Base-by-base conservation (phyloP, 164 flowering plant genomes). In the Brasenia schreberi region DNA sequence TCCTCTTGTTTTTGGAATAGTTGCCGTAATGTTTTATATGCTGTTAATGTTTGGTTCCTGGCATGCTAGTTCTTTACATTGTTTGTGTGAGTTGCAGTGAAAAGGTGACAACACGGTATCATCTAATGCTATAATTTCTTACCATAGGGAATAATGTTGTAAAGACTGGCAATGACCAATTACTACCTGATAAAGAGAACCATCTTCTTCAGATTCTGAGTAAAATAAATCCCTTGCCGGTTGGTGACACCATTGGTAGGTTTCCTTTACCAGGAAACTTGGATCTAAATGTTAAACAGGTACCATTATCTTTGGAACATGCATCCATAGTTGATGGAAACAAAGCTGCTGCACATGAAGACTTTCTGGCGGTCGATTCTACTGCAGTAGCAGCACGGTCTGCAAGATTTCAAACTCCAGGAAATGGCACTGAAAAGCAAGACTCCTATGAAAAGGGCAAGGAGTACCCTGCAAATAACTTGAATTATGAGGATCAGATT, bases 161-260 rank as follows among this genome's bases (percentile, higher is more conserved):
- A 17, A 77, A 65, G 67, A 73, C 65, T 59, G 18, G 66, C 18
- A 75, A 68, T 70, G 44, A 59, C 68, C 61, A 80, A 27, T 62
- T 80, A 0, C 43, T 77, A 11, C 83, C 85, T 64, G 85, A 81
- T 11, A 86, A 68, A 67, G 87, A 87, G 7, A 44, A 44, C 52
- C 84, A 80, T 69, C 84, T 92, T 44, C 52, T 89, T 65, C 87
- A 86, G 75, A 82, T 92, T 74, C 90, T 92, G 71, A 74, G 76
- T 65, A 89, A 83, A 80, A 81, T 91, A 66, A 88, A 82, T 67
- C 73, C 90, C 3, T 72, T 81, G 63, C 86, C 93, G 43, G 62
- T 81, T 60, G 69, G 68, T 43, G 81, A 81, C 59, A 67, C 79
- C 49, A 73, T 81, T 17, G 73, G 81, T 17, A 80, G 83, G 64